Evolutionary conservation across 768 basidiomycete species (phyloP).

Genomic region (Russula griseocarnosa): DNA sequence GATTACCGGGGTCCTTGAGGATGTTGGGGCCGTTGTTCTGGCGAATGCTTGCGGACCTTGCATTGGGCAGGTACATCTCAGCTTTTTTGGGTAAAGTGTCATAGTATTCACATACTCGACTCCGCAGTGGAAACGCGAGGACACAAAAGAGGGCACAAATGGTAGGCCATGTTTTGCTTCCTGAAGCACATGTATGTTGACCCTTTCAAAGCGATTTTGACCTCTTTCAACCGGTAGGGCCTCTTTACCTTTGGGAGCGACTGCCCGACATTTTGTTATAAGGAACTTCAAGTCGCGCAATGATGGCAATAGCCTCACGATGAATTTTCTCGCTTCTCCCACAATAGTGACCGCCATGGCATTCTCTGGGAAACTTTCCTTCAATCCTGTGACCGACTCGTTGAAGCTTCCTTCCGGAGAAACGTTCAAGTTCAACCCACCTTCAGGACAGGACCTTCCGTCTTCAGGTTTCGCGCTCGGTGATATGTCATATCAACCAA

Average conservation of each 20-base stretch:
- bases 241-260: not conserved
- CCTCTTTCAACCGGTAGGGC: conserved; percentile 86
- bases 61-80: conserved; percentile 74
- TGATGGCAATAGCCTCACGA: conserved; percentile 88
- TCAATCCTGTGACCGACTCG: conserved; percentile 87
- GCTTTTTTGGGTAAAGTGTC: not conserved
- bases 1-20: conserved; percentile 73
- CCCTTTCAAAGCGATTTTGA: conserved; percentile 69
- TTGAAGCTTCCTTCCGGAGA: conserved; percentile 63
- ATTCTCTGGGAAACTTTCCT: conserved; percentile 88
- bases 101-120: not conserved
- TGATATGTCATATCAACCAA: conserved; percentile 70
- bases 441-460: conserved; percentile 82
- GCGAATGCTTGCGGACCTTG: conserved; percentile 99
- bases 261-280: conserved; percentile 28
- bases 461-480: conserved; percentile 75
- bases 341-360: conserved; percentile 97
- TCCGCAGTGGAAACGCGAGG: conserved; percentile 84
- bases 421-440: conserved; percentile 80
- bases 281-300: conserved; percentile 91
- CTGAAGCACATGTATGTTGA: conserved; percentile 13
- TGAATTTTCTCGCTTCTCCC: conserved; percentile 98
- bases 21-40: conserved; percentile 89
- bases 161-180: conserved; percentile 42
- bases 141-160: conserved; percentile 85